phyloP scores from a whole-genome alignment of 257 asterid genomes.

The Fraxinus quadrangulata region DNA sequence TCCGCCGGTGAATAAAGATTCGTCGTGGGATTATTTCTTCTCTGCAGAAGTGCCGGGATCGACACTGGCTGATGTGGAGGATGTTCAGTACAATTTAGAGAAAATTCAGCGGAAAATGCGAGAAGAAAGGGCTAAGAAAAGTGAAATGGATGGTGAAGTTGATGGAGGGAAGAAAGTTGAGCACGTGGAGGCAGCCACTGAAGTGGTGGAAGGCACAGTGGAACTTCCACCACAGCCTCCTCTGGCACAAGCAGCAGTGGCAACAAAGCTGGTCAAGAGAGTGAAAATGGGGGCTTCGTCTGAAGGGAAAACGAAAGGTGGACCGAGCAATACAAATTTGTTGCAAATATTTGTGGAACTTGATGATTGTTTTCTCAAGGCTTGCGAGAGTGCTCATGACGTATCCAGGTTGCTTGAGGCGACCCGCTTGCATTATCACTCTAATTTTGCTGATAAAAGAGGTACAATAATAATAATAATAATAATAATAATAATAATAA shows the following conservation, averaged over 20 bases:
- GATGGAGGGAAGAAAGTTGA: conserved; percentile 37
- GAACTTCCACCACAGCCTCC: conserved; percentile 73
- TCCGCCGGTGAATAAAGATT: conserved; percentile 40
- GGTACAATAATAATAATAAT: conserved; percentile 39
- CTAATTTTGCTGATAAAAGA: conserved; percentile 86
- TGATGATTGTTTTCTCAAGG: conserved; percentile 92
- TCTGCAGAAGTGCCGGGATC: conserved; percentile 63
- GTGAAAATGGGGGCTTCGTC: conserved; percentile 56
- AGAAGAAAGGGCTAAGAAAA: conserved; percentile 50
- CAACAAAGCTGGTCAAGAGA: conserved; percentile 58
- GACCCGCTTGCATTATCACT: conserved; percentile 89
- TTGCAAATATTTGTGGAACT: conserved; percentile 65
- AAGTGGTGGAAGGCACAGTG: conserved; percentile 46
- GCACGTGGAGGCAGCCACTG: conserved; percentile 39
- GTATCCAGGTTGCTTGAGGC: conserved; percentile 95
- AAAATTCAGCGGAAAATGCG: conserved; percentile 58
- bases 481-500: too few relatives aligned
- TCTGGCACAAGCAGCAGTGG: conserved; percentile 50
- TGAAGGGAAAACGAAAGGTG: conserved; percentile 61
- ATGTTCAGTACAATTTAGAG: conserved; percentile 52
- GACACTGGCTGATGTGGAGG: conserved; percentile 66
- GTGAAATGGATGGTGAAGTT: conserved; percentile 40
- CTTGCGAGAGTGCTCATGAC: conserved; percentile 89
- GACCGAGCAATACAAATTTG: conserved; percentile 42
- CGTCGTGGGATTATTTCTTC: conserved; percentile 73